These are phyloP conservation scores for Pleurotus sapidus DNA, from an alignment of 768 basidiomycete species.

Conservation along the genomic window DNA sequence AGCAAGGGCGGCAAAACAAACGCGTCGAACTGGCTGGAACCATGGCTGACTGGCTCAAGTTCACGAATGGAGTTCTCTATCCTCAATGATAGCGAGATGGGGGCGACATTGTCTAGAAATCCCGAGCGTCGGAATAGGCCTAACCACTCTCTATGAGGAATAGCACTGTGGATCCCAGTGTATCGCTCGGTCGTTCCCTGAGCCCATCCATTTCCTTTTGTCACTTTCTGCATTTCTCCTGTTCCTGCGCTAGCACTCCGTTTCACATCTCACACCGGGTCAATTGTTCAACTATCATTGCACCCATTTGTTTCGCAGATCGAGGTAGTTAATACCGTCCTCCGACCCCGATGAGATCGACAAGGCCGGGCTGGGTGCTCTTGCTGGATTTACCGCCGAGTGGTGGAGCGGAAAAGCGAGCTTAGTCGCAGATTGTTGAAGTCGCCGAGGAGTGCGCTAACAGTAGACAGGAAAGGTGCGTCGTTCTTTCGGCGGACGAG, in stretches of 20 bases:
- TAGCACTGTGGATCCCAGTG: too few relatives aligned
- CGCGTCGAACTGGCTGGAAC: too few relatives aligned
- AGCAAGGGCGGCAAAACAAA: too few relatives aligned
- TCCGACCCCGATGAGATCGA: slow-evolving; percentile 15
- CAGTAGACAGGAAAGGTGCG: slow-evolving; percentile 24
- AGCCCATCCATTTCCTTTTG: too few relatives aligned
- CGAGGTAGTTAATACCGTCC: slow-evolving; percentile 59
- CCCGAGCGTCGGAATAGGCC: too few relatives aligned
- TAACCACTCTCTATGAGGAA: too few relatives aligned
- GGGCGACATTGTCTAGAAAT: too few relatives aligned
- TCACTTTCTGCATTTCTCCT: background rate
- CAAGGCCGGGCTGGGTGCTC: background rate
- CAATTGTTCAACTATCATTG: slow-evolving; percentile 35
- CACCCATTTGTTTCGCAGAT: slow-evolving; percentile 35
- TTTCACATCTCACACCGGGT: slow-evolving; percentile 36
- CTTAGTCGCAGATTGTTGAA: slow-evolving; percentile 41
- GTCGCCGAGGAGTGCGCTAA: slow-evolving; percentile 29
- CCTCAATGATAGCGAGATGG: too few relatives aligned
- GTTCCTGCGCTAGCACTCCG: slow-evolving; percentile 15
- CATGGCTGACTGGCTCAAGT: too few relatives aligned
- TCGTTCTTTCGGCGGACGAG: background rate
- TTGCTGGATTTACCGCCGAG: background rate
- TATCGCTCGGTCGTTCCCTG: too few relatives aligned
- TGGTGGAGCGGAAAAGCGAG: slow-evolving; percentile 33
- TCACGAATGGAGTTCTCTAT: too few relatives aligned